A percentile compares a stretch with the other conserved stretches of the same genome.
Evolutionary conservation across 495 filamentous ascomycete species (phyloP).

Genomic region (Penicillium malachiteum): DNA sequence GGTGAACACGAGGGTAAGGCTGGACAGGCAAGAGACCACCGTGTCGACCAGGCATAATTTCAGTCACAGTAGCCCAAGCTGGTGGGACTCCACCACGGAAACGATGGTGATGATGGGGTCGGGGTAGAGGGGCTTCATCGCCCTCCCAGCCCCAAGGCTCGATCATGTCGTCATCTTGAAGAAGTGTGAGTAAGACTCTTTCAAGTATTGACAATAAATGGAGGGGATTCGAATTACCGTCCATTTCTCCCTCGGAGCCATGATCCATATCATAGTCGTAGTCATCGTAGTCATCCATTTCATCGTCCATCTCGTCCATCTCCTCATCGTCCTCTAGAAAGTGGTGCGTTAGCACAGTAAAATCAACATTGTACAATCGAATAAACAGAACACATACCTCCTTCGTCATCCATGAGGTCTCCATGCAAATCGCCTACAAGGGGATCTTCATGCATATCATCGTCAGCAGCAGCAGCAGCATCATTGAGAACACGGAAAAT

Average conservation of each 20-base stretch:
- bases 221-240: constrained; percentile 27
- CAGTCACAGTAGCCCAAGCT: constrained; percentile 45
- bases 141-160: constrained; percentile 59
- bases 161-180: constrained; percentile 49
- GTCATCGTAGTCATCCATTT: constrained; percentile 50
- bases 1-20: constrained; percentile 52
- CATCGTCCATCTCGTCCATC: constrained; percentile 48
- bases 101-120: constrained; percentile 48
- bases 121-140: constrained; percentile 45
- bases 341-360: neutral
- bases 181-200: constrained; percentile 5
- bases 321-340: constrained; percentile 50
- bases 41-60: constrained; percentile 43
- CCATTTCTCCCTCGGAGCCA: constrained; percentile 44
- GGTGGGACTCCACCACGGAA: constrained; percentile 37
- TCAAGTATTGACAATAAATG: neutral
- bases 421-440: constrained; percentile 43
- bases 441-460: constrained; percentile 36
- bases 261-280: constrained; percentile 35
- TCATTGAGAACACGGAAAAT: constrained; percentile 45
- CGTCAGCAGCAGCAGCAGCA: constrained; percentile 33
- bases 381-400: constrained; percentile 52
- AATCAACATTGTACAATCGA: neutral
- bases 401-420: constrained; percentile 65
- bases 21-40: constrained; percentile 47